Evolutionary conservation across 352 stramenopile genomes (phyloP).

Genomic region (Pseudoperonospora humuli): DNA sequence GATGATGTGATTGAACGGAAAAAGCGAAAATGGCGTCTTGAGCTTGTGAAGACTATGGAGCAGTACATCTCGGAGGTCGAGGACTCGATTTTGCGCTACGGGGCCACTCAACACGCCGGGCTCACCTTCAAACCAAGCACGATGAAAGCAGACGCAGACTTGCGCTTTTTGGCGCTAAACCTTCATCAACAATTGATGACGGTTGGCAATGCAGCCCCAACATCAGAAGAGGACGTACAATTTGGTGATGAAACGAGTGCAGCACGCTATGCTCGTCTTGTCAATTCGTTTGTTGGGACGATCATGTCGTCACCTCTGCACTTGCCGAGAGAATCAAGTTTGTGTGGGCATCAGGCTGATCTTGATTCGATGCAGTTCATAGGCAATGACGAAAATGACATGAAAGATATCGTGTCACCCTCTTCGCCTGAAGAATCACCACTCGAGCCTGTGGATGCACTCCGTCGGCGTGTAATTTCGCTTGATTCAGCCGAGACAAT

Average conservation of each 20-base stretch:
- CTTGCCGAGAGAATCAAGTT: slow-evolving; percentile 21
- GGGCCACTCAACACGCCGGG: slow-evolving; percentile 49
- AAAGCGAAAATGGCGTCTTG: slow-evolving; percentile 71
- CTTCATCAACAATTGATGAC: slow-evolving; percentile 80
- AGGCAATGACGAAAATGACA: slow-evolving; percentile 25
- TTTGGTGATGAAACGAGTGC: slow-evolving; percentile 31
- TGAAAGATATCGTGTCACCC: slow-evolving; percentile 5
- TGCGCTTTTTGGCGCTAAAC: slow-evolving; percentile 78
- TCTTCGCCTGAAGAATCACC: slow-evolving; percentile 13
- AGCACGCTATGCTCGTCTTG: slow-evolving; percentile 38
- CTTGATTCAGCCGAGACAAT: slow-evolving; percentile 74
- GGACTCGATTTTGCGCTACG: slow-evolving; percentile 68
- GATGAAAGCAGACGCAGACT: slow-evolving; percentile 73
- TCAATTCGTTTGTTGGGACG: slow-evolving; percentile 51
- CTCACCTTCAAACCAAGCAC: slow-evolving; percentile 84
- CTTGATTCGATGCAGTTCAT: slow-evolving; percentile 29
- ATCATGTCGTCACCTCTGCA: slow-evolving; percentile 34
- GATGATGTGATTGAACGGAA: slow-evolving; percentile 72
- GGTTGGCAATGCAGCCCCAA: slow-evolving; percentile 58
- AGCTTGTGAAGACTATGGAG: slow-evolving; percentile 70
- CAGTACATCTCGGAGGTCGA: slow-evolving; percentile 77
- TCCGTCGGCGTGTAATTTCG: slow-evolving; percentile 61
- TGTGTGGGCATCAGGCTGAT: slow-evolving; percentile 19
- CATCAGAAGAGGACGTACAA: slow-evolving; percentile 45
- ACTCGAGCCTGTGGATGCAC: slow-evolving; percentile 48